Conservation (phyloP, 2,329 filamentous ascomycete species). For the Cucurbitaria berberidis region DNA sequence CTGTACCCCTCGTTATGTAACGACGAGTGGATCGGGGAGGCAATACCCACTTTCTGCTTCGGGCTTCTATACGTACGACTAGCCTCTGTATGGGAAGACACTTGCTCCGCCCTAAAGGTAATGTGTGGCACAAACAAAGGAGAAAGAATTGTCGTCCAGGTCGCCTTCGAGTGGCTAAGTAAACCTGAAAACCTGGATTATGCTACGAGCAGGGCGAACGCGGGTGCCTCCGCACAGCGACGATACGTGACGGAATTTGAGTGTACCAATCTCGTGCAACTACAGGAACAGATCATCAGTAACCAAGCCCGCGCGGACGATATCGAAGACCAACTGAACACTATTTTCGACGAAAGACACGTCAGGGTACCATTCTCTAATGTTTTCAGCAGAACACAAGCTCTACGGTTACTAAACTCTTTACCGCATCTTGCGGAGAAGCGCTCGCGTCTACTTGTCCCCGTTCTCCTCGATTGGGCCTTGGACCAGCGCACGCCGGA, state of each 20-base stretch:
- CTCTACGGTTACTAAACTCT: slow-evolving; percentile 76
- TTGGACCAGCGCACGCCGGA: slow-evolving; percentile 24
- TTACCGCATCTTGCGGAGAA: slow-evolving; percentile 83
- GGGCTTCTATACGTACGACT: slow-evolving; percentile 87
- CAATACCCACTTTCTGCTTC: slow-evolving; percentile 83
- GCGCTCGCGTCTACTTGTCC: slow-evolving; percentile 81
- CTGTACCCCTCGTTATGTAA: slow-evolving; percentile 66
- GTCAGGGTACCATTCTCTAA: slow-evolving; percentile 58
- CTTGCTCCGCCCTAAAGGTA: slow-evolving; percentile 74
- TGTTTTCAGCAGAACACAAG: slow-evolving; percentile 72
- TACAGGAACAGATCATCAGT: slow-evolving; percentile 49
- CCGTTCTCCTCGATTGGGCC: slow-evolving; percentile 83
- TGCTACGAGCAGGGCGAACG: slow-evolving; percentile 5
- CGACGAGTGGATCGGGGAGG: slow-evolving; percentile 69
- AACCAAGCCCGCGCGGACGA: slow-evolving; percentile 23
- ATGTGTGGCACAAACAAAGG: slow-evolving; percentile 73
- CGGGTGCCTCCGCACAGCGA: slow-evolving; percentile 19
- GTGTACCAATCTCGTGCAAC: slow-evolving; percentile 71
- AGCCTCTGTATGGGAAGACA: slow-evolving; percentile 86
- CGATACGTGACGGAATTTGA: slow-evolving; percentile 74
- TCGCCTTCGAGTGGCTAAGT: slow-evolving; percentile 79
- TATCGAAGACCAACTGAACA: slow-evolving; percentile 61
- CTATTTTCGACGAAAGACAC: slow-evolving; percentile 70
- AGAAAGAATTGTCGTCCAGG: slow-evolving; percentile 72
- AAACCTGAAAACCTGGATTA: slow-evolving; percentile 16